Evolutionary conservation across 768 basidiomycete species (phyloP).

Genomic region (Strobilomyces echinocephalus): DNA sequence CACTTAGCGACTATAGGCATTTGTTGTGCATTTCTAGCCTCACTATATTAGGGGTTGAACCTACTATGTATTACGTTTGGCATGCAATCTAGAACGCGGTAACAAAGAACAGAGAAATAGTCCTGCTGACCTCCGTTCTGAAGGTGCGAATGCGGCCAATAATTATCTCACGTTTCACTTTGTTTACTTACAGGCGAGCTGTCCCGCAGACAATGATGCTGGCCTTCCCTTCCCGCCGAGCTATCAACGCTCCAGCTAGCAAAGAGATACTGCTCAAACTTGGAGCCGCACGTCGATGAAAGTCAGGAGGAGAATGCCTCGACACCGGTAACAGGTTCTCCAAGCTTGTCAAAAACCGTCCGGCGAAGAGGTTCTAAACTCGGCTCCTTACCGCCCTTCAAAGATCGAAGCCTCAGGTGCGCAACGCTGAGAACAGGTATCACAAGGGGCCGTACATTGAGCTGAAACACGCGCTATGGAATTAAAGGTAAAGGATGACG

Average conservation of each 20-base stretch:
- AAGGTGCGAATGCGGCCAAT: neutral
- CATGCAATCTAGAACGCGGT: slow-evolving; percentile 21
- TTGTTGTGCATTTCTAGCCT: slow-evolving; percentile 1
- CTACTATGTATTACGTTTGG: slow-evolving; percentile 35
- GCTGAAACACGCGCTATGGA: no score
- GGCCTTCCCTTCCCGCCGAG: slow-evolving; percentile 20
- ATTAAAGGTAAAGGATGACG: slow-evolving; percentile 70
- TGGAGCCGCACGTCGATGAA: slow-evolving; percentile 39
- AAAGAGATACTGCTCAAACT: slow-evolving; percentile 37
- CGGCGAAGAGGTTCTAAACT: slow-evolving; percentile 57
- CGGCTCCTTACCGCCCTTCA: slow-evolving; percentile 67
- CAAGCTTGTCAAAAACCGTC: slow-evolving; percentile 69
- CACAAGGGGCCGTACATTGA: slow-evolving; percentile 45
- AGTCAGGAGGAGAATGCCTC: no score
- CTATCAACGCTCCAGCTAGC: slow-evolving; percentile 6
- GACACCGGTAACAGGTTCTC: slow-evolving; percentile 37
- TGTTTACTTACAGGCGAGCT: no score
- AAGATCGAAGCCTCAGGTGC: slow-evolving; percentile 36
- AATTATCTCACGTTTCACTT: neutral
- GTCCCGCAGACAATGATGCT: neutral
- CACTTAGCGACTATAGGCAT: slow-evolving; percentile 15
- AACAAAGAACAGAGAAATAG: neutral
- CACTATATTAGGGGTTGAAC: slow-evolving; percentile 31
- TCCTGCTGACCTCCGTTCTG: neutral
- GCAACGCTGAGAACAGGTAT: slow-evolving; percentile 60